Evolutionary conservation across 805 yeast genomes (phyloP).

Genomic region (Saturnispora diversa): DNA sequence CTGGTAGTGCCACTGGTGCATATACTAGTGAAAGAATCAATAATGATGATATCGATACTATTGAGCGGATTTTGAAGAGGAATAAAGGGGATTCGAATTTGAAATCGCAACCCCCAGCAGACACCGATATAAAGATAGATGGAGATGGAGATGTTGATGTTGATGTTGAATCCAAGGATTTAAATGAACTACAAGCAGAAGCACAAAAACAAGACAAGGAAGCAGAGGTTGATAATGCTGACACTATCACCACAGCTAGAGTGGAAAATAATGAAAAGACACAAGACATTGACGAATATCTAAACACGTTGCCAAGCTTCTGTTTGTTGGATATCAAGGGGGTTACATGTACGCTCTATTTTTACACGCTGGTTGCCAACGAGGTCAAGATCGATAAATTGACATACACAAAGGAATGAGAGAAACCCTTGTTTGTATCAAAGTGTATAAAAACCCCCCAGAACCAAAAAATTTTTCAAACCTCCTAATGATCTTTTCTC

Average conservation of each 20-base stretch:
- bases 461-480: neutral
- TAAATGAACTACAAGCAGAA: conserved; percentile 15
- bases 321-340: conserved; percentile 85
- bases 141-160: neutral
- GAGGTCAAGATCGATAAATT: conserved; percentile 74
- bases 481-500: neutral
- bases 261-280: neutral
- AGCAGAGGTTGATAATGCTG: neutral
- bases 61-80: conserved; percentile 25
- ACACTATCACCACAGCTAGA: too few species aligned
- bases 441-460: too few species aligned
- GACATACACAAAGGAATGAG: conserved; percentile 3
- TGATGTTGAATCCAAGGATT: conserved; percentile 4
- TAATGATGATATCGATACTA: conserved; percentile 40
- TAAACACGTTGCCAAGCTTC: conserved; percentile 65
- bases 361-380: conserved; percentile 71
- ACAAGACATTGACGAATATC: conserved; percentile 22
- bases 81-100: too few species aligned
- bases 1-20: conserved; percentile 97
- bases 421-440: neutral
- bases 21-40: conserved; percentile 56
- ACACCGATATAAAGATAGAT: neutral
- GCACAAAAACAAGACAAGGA: neutral
- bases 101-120: neutral
- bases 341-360: conserved; percentile 66